Conservation (phyloP, 352 stramenopile genomes). For the Phytophthora citricola region DNA sequence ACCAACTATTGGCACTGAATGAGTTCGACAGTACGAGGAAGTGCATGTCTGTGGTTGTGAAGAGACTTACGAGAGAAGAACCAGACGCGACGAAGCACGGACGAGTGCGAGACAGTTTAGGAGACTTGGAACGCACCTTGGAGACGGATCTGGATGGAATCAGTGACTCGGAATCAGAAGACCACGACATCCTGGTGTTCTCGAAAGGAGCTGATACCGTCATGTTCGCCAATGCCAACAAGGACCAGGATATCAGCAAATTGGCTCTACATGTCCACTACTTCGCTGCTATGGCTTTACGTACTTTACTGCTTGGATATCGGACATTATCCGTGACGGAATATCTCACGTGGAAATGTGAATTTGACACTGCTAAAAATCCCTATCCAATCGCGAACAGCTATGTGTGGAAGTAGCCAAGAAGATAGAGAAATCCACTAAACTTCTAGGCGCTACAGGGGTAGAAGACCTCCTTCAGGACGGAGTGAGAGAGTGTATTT, state of each 20-base stretch:
- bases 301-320: constrained; percentile 87
- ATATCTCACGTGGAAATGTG: constrained; percentile 74
- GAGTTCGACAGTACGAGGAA: constrained; percentile 90
- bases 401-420: constrained; percentile 73
- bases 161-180: constrained; percentile 30
- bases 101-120: constrained; percentile 29
- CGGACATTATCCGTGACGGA: constrained; percentile 66
- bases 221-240: constrained; percentile 85
- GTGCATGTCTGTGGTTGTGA: constrained; percentile 87
- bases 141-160: constrained; percentile 30
- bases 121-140: constrained; percentile 37
- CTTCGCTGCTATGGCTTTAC: constrained; percentile 88
- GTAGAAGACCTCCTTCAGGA: constrained; percentile 98
- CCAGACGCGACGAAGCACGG: neutral
- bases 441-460: constrained; percentile 94
- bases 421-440: constrained; percentile 83
- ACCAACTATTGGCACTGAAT: constrained; percentile 81
- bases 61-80: constrained; percentile 41
- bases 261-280: constrained; percentile 85
- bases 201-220: constrained; percentile 91
- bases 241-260: constrained; percentile 78
- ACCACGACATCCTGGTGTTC: constrained; percentile 79
- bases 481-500: constrained; percentile 96
- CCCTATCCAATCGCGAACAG: constrained; percentile 65
- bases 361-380: constrained; percentile 80